Percentiles rank a stretch among this genome's conserved stretches.
These are phyloP conservation scores for Phytophthora lateralis DNA, from an alignment of 352 stramenopile species.

Conservation along the genomic window DNA sequence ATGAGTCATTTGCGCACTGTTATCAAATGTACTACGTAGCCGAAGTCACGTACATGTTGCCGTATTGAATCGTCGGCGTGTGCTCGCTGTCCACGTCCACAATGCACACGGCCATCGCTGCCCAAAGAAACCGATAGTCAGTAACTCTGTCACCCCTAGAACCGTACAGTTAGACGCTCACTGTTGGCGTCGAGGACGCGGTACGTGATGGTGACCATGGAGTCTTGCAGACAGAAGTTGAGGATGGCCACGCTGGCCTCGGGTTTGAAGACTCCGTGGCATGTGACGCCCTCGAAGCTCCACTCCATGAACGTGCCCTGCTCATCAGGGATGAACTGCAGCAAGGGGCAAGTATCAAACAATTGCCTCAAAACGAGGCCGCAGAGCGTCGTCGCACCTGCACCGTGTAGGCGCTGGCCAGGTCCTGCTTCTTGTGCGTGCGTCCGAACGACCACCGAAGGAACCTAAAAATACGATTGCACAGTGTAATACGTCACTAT, in stretches of 20 bases:
- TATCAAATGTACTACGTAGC: neutral
- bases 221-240: slow-evolving; percentile 84
- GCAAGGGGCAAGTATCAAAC: slow-evolving; percentile 4
- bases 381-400: slow-evolving; percentile 40
- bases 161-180: slow-evolving; percentile 29
- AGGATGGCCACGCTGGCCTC: slow-evolving; percentile 82
- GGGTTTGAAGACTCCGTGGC: slow-evolving; percentile 83
- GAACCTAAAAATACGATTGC: slow-evolving; percentile 47
- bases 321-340: slow-evolving; percentile 80
- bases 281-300: slow-evolving; percentile 86
- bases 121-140: neutral
- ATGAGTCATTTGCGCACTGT: neutral
- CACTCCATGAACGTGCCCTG: slow-evolving; percentile 87
- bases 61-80: slow-evolving; percentile 81
- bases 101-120: slow-evolving; percentile 86
- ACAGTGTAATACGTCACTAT: slow-evolving; percentile 1
- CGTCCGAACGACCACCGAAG: slow-evolving; percentile 83
- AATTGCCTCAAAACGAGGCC: neutral
- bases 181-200: slow-evolving; percentile 79
- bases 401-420: slow-evolving; percentile 79
- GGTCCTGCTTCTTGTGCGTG: slow-evolving; percentile 72
- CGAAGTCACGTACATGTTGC: slow-evolving; percentile 68
- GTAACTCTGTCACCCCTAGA: neutral
- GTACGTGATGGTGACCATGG: slow-evolving; percentile 89
- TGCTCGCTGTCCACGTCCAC: slow-evolving; percentile 86